Conservation (phyloP, 192 early-diverging fungal species). For the Entomortierella chlamydospora region DNA sequence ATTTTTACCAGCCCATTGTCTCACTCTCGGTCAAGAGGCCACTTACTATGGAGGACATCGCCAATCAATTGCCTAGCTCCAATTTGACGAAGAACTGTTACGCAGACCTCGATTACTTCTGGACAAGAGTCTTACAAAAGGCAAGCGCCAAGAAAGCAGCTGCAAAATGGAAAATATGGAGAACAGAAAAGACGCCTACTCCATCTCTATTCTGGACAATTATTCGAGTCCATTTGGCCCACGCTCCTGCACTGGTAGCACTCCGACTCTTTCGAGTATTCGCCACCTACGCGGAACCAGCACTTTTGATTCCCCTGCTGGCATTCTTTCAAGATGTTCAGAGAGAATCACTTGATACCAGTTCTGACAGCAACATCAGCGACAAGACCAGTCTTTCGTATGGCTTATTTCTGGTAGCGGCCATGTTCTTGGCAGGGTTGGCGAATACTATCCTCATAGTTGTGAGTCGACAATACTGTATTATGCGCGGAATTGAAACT, state of each 20-base stretch:
- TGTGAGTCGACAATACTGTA: conserved; percentile 52
- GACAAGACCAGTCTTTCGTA: conserved; percentile 44
- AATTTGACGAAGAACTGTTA: not conserved
- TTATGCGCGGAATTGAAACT: conserved; percentile 52
- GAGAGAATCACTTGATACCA: not conserved
- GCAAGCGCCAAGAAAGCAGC: not conserved
- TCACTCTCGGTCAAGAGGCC: not conserved
- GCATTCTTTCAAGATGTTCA: conserved; percentile 31
- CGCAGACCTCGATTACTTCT: not conserved
- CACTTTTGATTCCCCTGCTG: conserved; percentile 24
- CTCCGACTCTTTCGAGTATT: conserved; percentile 3
- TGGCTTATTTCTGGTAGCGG: conserved; percentile 54
- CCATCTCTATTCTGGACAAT: conserved; percentile 11
- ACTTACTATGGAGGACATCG: conserved; percentile 11
- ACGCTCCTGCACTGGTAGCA: not conserved
- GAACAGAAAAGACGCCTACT: not conserved
- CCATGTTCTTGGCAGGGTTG: conserved; percentile 58
- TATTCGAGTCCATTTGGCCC: not conserved
- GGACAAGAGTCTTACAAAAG: not conserved
- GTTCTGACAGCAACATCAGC: not conserved
- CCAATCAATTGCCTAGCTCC: conserved; percentile 3
- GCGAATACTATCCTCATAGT: conserved; percentile 47
- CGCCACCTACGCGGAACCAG: conserved; percentile 4
- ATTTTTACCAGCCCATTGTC: conserved; percentile 22
- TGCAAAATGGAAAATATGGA: not conserved